A percentile compares a stretch with the other conserved stretches of the same genome.
Evolutionary conservation across 2,329 filamentous ascomycete species (phyloP).

Genomic region (Xylariomycetidae sp.): DNA sequence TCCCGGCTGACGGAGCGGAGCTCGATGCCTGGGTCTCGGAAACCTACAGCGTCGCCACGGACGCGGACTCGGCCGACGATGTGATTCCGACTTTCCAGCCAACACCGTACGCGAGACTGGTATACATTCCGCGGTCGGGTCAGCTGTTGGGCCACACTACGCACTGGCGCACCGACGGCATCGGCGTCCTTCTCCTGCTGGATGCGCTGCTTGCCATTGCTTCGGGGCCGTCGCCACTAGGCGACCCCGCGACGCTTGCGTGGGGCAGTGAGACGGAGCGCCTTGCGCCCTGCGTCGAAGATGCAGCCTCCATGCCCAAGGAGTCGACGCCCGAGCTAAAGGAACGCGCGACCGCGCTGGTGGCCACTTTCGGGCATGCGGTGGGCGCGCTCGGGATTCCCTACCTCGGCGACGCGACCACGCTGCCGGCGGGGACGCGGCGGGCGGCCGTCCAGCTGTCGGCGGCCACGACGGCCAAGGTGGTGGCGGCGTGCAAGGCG

Average conservation of each 20-base stretch:
- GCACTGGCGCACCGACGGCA: conserved; percentile 26
- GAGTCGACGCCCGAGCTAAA: conserved; percentile 12
- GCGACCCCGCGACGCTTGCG: conserved; percentile 17
- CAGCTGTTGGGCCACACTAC: conserved; percentile 14
- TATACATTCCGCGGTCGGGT: conserved; percentile 12
- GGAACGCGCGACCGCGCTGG: conserved; percentile 8
- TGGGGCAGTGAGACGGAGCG: conserved; percentile 22
- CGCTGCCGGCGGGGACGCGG: conserved; percentile 16
- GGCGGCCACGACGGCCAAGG: conserved; percentile 11
- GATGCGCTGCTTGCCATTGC: conserved; percentile 16
- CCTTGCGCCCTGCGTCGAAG: conserved; percentile 18
- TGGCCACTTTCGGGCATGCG: conserved; percentile 12
- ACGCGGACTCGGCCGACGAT: conserved; percentile 11
- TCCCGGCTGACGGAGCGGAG: conserved; percentile 10
- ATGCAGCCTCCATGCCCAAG: conserved; percentile 13
- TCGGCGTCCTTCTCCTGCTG: conserved; percentile 22
- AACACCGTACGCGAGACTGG: conserved; percentile 13
- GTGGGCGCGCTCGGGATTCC: conserved; percentile 17
- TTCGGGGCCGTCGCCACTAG: conserved; percentile 6
- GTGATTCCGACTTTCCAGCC: conserved; percentile 16
- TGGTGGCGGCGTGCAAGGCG: conserved; percentile 13
- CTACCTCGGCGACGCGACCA: conserved; percentile 12
- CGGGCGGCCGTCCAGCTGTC: conserved; percentile 10
- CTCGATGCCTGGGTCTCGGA: conserved; percentile 15
- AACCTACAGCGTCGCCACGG: conserved; percentile 13